Evolutionary conservation across 352 stramenopile genomes (phyloP), one percentile per base, ranked within the genome.

Genomic region (Pseudoperonospora humuli): DNA sequence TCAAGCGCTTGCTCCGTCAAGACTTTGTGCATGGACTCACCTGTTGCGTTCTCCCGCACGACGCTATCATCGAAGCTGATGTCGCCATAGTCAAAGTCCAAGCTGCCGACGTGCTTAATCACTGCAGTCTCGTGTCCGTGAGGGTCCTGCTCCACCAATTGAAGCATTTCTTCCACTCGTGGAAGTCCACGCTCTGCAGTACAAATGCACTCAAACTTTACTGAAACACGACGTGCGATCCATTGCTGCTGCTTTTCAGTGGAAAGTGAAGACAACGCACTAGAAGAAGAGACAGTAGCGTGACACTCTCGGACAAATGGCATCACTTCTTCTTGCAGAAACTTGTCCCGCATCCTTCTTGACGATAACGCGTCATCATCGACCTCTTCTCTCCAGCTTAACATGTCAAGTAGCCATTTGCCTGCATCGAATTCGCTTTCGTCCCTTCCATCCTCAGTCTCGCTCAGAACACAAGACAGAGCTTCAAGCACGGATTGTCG

Each of bases 1-100:
- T 50, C 63, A 6, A 72, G 45, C 11, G 74, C 74, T 49, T 79
- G 62, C 39, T 68, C 50, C 18, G 56, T 67, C 39, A 70, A 61
- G 33, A 61, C 50, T 54, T 47, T 57, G 41, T 37, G 61, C 38
- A 19, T 34, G 31, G 47, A 77, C 62, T 73, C 59, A 84, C 65
- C 62, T 85, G 66, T 61, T 62, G 50, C 34, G 7, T 37, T 26
- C 6, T 46, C 37, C 2, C 28, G 18, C 19, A 28, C 21, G 17
- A 33, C 17, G 28, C 21, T 27, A 18, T 50, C 37, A 20, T 54
- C 19, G 17, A 35, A 33, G 27, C 39, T 49, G 18, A 10, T 21
- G 7, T 54, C 39, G 5, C 23, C 37, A n/a, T 46, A 35, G 3
- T 31, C 31, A 13, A 73, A 27, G 25, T 58, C 59, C 25, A 79